Conservation (phyloP, 805 yeast species). For the Hanseniaspora vineae region DNA sequence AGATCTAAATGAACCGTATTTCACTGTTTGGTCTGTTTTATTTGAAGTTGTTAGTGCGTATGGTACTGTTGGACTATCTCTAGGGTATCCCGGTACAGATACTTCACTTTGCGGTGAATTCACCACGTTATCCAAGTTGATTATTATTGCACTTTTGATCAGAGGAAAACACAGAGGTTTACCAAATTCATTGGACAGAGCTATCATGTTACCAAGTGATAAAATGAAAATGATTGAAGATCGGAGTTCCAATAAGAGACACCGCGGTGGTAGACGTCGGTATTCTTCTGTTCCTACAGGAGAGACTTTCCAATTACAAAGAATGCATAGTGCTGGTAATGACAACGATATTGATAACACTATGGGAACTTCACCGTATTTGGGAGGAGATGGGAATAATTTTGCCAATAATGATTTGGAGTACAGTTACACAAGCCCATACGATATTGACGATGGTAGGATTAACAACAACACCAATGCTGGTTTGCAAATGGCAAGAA, state of each 20-base stretch:
- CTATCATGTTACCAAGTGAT: conserved; percentile 72
- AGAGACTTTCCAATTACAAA: no score
- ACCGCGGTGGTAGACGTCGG: neutral
- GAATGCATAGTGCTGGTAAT: no score
- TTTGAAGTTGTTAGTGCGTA: conserved; percentile 92
- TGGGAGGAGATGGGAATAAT: neutral
- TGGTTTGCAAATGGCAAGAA: neutral
- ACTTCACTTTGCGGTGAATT: conserved; percentile 69
- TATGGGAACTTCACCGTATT: neutral
- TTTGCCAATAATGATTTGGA: no score
- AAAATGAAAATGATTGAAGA: conserved; percentile 49
- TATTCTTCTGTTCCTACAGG: neutral
- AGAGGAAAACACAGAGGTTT: conserved; percentile 95
- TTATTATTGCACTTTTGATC: conserved; percentile 78
- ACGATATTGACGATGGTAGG: neutral
- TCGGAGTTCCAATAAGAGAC: neutral
- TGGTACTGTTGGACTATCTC: conserved; percentile 88
- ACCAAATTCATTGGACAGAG: conserved; percentile 88
- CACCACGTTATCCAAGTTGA: conserved; percentile 60
- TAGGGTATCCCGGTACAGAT: conserved; percentile 61
- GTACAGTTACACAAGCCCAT: no score
- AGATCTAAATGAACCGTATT: conserved; percentile 31
- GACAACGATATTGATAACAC: neutral
- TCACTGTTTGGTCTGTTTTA: conserved; percentile 57
- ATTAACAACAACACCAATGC: neutral